Evolutionary conservation across 2,329 filamentous ascomycete species (phyloP), one percentile per base, ranked within the genome.

Genomic region (Teratosphaeriaceae sp.): DNA sequence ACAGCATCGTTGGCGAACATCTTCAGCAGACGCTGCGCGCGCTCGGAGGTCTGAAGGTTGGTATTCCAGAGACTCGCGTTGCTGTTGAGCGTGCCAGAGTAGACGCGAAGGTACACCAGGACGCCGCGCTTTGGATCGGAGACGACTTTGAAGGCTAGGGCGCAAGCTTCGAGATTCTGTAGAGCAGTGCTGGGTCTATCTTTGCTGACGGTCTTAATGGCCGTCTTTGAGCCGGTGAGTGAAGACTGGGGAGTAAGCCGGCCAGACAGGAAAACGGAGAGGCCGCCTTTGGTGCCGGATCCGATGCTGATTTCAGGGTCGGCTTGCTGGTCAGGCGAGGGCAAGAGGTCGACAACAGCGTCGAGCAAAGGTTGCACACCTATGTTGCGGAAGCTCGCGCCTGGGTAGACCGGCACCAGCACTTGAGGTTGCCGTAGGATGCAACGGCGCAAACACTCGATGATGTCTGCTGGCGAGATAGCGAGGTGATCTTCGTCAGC

Each of bases 341-440:
- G 92, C 2, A 97, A 73, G 35, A 96, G 82, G 58, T 96, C 86
- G 7, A 88, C 79, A 11, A 97, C 80, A 27, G 87, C 87, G 62
- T 97, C 88, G 41, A 97, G 76, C 18, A 98, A 72, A 21, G 89
- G 88, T 62, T 96, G 88, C 3, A 97, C 88, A 6, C 92, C 92
- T 48, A 97, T 87, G 52, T 97, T 95, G 31, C 85, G 80, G 65
- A 97, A 88, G 63, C 89, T 96, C 4, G 90, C 89, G 2, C 90
- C 90, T 1, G 87, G 87, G 64, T 95, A 94, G 0, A 96, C 76
- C 1, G 90, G 90, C 33, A 92, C 84, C 15, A 94, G 71, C n/a
- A 69, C 71, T 39, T 86, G 88, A 8, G 83, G 75, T 1, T 81
- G 78, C 36, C 73, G 71, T 5, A 82, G 71, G 5, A 94, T 78